Conservation (phyloP, 2,329 filamentous ascomycete genomes). For the Talaromyces sp. region DNA sequence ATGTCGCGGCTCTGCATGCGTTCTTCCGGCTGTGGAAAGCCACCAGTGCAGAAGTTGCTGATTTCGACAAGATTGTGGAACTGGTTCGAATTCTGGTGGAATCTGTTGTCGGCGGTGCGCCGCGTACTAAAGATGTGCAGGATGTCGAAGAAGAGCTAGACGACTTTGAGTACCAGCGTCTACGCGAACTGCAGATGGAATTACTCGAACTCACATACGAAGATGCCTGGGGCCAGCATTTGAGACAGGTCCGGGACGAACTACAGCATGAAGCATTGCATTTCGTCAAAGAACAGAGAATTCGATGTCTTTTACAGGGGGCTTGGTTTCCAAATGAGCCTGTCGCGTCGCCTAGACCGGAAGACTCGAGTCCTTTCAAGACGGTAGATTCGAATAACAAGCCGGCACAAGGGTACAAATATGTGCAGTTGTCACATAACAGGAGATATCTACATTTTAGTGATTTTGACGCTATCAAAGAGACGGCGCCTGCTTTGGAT, state of each 20-base stretch:
- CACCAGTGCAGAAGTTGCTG: conserved; percentile 76
- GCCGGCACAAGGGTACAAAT: conserved; percentile 66
- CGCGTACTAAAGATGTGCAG: conserved; percentile 75
- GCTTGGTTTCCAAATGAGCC: conserved; percentile 72
- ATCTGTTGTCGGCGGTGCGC: conserved; percentile 78
- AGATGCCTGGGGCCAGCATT: conserved; percentile 87
- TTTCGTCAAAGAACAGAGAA: conserved; percentile 95
- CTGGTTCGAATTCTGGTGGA: conserved; percentile 86
- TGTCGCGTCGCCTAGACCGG: conserved; percentile 45
- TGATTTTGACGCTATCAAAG: conserved; percentile 67
- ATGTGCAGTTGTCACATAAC: conserved; percentile 85
- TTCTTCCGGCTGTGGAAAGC: conserved; percentile 93
- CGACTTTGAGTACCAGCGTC: conserved; percentile 72
- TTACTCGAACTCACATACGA: conserved; percentile 87
- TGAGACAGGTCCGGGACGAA: conserved; percentile 86
- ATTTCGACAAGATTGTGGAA: conserved; percentile 92
- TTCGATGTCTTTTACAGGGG: conserved; percentile 81
- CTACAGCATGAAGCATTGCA: conserved; percentile 86
- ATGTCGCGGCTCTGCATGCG: conserved; percentile 77
- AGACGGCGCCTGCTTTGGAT: conserved; percentile 68
- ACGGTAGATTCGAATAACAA: conserved; percentile 34
- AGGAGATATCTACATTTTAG: conserved; percentile 85
- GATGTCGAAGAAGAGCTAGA: conserved; percentile 87
- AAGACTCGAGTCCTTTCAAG: conserved; percentile 38
- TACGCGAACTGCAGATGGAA: conserved; percentile 90